Conservation (phyloP, 805 yeast genomes). For the Wickerhamomyces ciferrii region DNA sequence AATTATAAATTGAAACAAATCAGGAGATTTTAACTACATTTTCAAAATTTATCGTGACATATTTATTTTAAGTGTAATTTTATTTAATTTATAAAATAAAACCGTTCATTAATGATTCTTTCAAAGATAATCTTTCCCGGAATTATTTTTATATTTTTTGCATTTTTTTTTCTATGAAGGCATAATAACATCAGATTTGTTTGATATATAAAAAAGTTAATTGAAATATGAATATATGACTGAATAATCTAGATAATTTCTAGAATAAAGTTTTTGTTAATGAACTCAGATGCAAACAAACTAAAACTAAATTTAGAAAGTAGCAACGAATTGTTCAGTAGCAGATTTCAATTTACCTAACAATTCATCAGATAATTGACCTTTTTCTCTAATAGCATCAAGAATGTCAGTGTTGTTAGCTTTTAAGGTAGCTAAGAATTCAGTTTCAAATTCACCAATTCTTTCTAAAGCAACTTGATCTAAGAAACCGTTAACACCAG, state of each 20-base stretch:
- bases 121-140: not conserved
- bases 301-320: conserved; percentile 49
- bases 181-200: conserved; percentile 2
- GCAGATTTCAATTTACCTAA: conserved; percentile 85
- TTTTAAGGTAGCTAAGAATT: conserved; percentile 89
- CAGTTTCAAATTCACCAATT: conserved; percentile 86
- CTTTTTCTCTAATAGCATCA: conserved; percentile 79
- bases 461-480: conserved; percentile 81
- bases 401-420: conserved; percentile 83
- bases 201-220: not conserved
- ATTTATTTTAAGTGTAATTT: conserved; percentile 1
- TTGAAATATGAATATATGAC: conserved; percentile 4
- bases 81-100: not conserved
- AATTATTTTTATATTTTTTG: not conserved
- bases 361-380: conserved; percentile 85
- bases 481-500: conserved; percentile 99
- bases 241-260: not conserved
- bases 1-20: too few species aligned
- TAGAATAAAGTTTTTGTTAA: not conserved
- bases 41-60: conserved; percentile 1
- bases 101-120: not conserved
- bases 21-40: not conserved
- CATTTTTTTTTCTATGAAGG: conserved; percentile 1
- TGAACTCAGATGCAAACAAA: conserved; percentile 1
- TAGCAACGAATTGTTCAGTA: conserved; percentile 88